These are phyloP conservation scores for Beauveria asiatica DNA, from an alignment of 2,329 filamentous ascomycete genomes.

Conservation along the genomic window DNA sequence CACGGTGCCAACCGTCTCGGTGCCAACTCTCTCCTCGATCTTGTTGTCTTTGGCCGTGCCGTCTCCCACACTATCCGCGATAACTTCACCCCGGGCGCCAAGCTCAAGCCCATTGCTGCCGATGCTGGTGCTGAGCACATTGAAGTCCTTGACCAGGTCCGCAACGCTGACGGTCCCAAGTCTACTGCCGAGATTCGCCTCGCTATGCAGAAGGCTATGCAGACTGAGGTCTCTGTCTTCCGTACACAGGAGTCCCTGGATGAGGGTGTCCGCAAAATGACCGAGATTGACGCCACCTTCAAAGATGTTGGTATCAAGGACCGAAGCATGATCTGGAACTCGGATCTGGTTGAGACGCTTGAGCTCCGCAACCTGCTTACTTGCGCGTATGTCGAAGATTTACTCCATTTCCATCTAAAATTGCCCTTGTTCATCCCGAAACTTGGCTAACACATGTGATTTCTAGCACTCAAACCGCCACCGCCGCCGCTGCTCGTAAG, in stretches of 20 bases:
- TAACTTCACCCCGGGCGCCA: slow-evolving; percentile 76
- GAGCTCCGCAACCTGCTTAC: slow-evolving; percentile 93
- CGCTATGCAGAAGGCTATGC: slow-evolving; percentile 97
- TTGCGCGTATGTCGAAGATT: slow-evolving; percentile 69
- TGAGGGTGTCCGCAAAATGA: slow-evolving; percentile 84
- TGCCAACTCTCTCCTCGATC: slow-evolving; percentile 94
- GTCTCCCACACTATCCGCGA: slow-evolving; percentile 96
- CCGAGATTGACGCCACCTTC: slow-evolving; percentile 72
- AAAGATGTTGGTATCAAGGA: slow-evolving; percentile 88
- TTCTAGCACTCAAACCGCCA: slow-evolving; percentile 75
- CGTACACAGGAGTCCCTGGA: slow-evolving; percentile 88
- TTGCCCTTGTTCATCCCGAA: too few relatives aligned
- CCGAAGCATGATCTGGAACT: slow-evolving; percentile 99
- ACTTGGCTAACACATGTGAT: slow-evolving; percentile 10
- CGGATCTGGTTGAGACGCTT: slow-evolving; percentile 89
- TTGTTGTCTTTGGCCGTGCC: slow-evolving; percentile 95
- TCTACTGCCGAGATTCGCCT: slow-evolving; percentile 80
- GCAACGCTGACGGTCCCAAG: slow-evolving; percentile 77
- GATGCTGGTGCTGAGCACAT: slow-evolving; percentile 88
- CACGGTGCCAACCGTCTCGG: slow-evolving; percentile 97
- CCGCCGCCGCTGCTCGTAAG: slow-evolving; percentile 84
- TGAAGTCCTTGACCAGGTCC: slow-evolving; percentile 73
- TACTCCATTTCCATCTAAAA: background rate
- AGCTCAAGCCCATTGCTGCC: slow-evolving; percentile 69
- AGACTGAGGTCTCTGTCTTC: slow-evolving; percentile 95